These are phyloP conservation scores for Emergomyces orientalis DNA, from an alignment of 2,329 filamentous ascomycete genomes.

Conservation along the genomic window DNA sequence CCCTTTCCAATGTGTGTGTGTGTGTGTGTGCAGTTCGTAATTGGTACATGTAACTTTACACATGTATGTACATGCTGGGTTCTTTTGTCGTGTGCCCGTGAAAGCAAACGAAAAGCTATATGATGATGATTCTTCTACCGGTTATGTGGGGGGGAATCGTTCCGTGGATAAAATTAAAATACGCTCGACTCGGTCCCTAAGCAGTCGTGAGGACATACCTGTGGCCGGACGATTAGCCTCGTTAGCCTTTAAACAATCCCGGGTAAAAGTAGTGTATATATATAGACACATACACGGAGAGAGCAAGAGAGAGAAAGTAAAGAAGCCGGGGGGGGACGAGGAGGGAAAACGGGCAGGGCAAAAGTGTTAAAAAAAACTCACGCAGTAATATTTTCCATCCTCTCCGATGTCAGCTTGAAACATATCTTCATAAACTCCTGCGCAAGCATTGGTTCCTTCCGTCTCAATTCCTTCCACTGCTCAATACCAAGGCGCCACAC, in stretches of 20 bases:
- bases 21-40: no score
- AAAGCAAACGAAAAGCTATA: no score
- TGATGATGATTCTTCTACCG: no score
- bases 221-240: neutral
- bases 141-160: no score
- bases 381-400: conserved; percentile 65
- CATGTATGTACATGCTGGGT: neutral
- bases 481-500: conserved; percentile 70
- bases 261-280: no score
- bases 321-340: no score
- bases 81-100: neutral
- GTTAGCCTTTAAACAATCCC: neutral
- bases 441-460: conserved; percentile 64
- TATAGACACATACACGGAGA: no score
- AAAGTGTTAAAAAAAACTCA: conserved; percentile 37
- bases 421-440: conserved; percentile 75
- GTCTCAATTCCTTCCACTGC: conserved; percentile 64
- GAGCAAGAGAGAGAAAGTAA: neutral
- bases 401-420: conserved; percentile 88
- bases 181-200: no score
- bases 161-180: no score
- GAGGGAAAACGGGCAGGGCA: no score
- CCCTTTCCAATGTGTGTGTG: no score
- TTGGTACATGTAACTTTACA: no score
- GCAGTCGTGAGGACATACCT: neutral